Percentiles rank a stretch among this genome's conserved stretches.
phyloP scores from a whole-genome alignment of 2,329 filamentous ascomycete species.

The Cercospora canescens region DNA sequence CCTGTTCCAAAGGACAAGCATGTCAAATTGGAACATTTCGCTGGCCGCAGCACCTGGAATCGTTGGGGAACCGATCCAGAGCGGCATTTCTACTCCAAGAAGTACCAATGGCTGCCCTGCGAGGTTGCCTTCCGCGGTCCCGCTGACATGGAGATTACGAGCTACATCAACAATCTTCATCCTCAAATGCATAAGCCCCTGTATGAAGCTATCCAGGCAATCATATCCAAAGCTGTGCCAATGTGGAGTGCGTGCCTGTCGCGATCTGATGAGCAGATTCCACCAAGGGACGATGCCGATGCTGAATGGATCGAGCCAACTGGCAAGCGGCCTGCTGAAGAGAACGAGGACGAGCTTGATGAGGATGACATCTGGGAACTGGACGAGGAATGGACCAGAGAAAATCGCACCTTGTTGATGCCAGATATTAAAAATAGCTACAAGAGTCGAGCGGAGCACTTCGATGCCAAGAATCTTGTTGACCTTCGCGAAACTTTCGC shows the following conservation, averaged over 20 bases:
- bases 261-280: not conserved
- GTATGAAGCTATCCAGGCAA: slow-evolving; percentile 29
- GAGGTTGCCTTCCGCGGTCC: slow-evolving; percentile 24
- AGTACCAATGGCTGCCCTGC: slow-evolving; percentile 35
- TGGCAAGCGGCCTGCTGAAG: slow-evolving; percentile 1
- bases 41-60: not conserved
- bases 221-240: slow-evolving; percentile 29
- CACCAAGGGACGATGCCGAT: slow-evolving; percentile 7
- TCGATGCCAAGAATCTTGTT: not conserved
- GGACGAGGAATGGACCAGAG: slow-evolving; percentile 9
- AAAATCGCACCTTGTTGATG: slow-evolving; percentile 9
- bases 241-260: slow-evolving; percentile 31
- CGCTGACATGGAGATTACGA: slow-evolving; percentile 24
- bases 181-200: slow-evolving; percentile 24
- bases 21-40: slow-evolving; percentile 3
- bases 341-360: slow-evolving; percentile 9
- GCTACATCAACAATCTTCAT: slow-evolving; percentile 37
- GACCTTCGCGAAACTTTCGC: slow-evolving; percentile 37
- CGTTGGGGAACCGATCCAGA: not conserved
- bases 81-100: slow-evolving; percentile 22
- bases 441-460: not conserved
- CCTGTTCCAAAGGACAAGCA: slow-evolving; percentile 16
- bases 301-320: slow-evolving; percentile 11
- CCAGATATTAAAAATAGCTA: slow-evolving; percentile 12
- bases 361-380: slow-evolving; percentile 14